phyloP scores from a whole-genome alignment of 306 rosid species.

The Dryas octopetala region DNA sequence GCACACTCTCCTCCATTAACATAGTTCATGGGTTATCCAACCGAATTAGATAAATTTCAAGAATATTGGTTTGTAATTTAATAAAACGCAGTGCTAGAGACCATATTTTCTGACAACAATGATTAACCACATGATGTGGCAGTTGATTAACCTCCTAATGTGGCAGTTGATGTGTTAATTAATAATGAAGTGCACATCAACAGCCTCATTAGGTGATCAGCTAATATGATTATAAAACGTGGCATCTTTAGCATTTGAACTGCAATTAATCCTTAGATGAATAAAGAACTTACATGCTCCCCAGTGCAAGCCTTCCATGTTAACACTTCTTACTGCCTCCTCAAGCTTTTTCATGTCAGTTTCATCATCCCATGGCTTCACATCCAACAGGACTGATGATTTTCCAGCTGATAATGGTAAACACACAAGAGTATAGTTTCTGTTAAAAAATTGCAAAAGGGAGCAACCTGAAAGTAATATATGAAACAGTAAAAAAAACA shows the following conservation, averaged over 20 bases:
- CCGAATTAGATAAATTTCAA: too few relatives aligned
- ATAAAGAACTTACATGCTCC: conserved; percentile 76
- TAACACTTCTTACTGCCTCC: conserved; percentile 81
- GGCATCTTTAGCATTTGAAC: not conserved
- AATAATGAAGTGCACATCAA: not conserved
- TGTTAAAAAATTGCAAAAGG: not conserved
- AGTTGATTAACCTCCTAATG: too few relatives aligned
- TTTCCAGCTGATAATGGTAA: conserved; percentile 62
- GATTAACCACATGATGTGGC: too few relatives aligned
- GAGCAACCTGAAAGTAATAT: not conserved
- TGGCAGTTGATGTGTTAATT: not conserved
- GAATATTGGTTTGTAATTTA: too few relatives aligned
- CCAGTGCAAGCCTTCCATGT: conserved; percentile 81
- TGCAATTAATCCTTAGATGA: not conserved
- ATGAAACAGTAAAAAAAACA: not conserved
- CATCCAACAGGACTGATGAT: conserved; percentile 89
- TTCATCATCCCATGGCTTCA: conserved; percentile 99
- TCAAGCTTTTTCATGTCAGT: conserved; percentile 97
- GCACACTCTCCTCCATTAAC: not conserved
- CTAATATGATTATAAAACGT: not conserved
- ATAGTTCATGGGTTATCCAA: not conserved
- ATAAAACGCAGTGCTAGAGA: too few relatives aligned
- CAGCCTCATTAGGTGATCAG: not conserved
- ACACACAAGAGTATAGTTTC: not conserved
- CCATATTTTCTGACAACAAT: too few relatives aligned